phyloP scores from a whole-genome alignment of 768 basidiomycete genomes.

The Trametes gibbosa region DNA sequence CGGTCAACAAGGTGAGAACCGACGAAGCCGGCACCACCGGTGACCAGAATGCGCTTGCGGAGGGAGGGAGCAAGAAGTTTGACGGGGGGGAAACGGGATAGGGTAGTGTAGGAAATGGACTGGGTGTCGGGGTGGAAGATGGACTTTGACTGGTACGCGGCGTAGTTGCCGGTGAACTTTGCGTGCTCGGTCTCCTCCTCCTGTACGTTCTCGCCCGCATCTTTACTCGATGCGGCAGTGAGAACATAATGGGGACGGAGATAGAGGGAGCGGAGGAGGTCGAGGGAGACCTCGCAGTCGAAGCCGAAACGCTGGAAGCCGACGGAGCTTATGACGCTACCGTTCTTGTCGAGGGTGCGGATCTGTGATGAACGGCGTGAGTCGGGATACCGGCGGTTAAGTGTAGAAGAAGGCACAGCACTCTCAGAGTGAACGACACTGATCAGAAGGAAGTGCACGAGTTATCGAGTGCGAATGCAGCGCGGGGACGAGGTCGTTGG shows the following conservation, averaged over 20 bases:
- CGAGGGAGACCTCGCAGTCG: conserved; percentile 78
- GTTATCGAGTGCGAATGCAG: too few relatives aligned
- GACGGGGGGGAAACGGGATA: conserved; percentile 91
- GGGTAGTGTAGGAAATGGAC: conserved; percentile 88
- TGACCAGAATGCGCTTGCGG: conserved; percentile 90
- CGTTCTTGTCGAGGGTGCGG: conserved; percentile 69
- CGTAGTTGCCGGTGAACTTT: conserved; percentile 46
- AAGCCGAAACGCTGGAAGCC: conserved; percentile 89
- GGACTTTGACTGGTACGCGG: conserved; percentile 75
- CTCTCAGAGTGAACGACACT: neutral
- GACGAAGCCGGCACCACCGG: conserved; percentile 98
- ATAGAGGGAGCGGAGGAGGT: conserved; percentile 84
- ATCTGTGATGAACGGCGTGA: conserved; percentile 39
- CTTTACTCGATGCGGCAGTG: conserved; percentile 34
- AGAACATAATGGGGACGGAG: conserved; percentile 76
- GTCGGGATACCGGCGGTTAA: neutral
- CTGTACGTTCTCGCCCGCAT: conserved; percentile 31
- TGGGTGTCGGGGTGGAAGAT: conserved; percentile 79
- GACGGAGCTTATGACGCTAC: conserved; percentile 71
- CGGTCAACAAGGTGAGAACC: conserved; percentile 98
- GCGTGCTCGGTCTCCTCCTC: conserved; percentile 47
- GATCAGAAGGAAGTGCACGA: neutral
- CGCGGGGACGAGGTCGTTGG: too few relatives aligned
- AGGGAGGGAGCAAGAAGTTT: conserved; percentile 72
- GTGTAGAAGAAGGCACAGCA: neutral